These are phyloP conservation scores for Coniella vitis DNA, from an alignment of 2,329 filamentous ascomycete species.

Conservation along the genomic window DNA sequence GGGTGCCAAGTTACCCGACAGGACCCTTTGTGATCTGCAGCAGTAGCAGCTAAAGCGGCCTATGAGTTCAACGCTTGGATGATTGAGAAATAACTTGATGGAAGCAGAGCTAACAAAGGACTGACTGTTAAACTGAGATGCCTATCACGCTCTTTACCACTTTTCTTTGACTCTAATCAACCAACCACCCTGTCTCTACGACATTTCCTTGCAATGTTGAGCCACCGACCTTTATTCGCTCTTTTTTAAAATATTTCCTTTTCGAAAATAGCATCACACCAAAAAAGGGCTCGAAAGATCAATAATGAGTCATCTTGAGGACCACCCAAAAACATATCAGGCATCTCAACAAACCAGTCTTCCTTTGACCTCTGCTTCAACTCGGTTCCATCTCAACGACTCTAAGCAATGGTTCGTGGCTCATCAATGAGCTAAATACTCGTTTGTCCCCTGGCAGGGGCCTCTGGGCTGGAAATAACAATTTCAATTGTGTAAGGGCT, in stretches of 20 bases:
- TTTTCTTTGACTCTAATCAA: conserved; percentile 5
- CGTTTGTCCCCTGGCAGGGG: not conserved
- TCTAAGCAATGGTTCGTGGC: too few relatives aligned
- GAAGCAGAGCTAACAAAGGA: conserved; percentile 3
- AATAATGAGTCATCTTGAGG: conserved; percentile 16
- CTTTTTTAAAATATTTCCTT: conserved; percentile 20
- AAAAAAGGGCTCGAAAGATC: conserved; percentile 3
- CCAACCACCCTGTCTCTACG: conserved; percentile 15
- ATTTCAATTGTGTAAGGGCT: not conserved
- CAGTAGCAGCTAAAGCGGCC: conserved; percentile 16
- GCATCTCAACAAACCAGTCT: conserved; percentile 10
- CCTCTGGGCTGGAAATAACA: not conserved
- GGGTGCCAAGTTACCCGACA: conserved; percentile 65
- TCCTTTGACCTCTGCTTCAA: not conserved
- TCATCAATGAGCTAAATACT: not conserved
- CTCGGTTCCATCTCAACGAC: not conserved
- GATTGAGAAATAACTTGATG: not conserved
- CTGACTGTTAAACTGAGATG: conserved; percentile 12
- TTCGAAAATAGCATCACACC: not conserved
- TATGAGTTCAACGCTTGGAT: conserved; percentile 6
- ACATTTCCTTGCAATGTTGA: conserved; percentile 15
- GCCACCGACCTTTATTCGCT: conserved; percentile 25
- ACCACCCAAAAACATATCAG: conserved; percentile 5
- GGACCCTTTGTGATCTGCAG: conserved; percentile 47
- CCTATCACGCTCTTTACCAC: conserved; percentile 12